Conservation (phyloP, 345 rosid genomes). For the Physaria fendleri region DNA sequence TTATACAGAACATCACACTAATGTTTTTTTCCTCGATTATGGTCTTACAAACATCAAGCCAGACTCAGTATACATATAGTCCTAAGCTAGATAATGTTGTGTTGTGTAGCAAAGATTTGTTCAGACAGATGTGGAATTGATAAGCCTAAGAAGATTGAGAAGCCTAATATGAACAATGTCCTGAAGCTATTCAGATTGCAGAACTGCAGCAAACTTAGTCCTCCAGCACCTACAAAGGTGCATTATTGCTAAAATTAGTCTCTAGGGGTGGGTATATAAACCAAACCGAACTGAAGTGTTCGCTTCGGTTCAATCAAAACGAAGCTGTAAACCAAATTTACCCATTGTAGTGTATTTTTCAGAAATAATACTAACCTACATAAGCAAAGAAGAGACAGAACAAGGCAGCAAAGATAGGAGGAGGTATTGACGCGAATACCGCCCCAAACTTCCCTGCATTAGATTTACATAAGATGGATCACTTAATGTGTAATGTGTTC, state of each 20-base stretch:
- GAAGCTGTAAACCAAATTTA: not conserved
- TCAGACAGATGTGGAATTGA: constrained; percentile 93
- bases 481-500: not conserved
- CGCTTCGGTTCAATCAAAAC: not conserved
- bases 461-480: not conserved
- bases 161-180: constrained; percentile 66
- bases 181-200: constrained; percentile 94
- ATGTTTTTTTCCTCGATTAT: too few relatives aligned
- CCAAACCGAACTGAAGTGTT: not conserved
- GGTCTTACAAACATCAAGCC: too few relatives aligned
- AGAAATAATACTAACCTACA: constrained; percentile 53
- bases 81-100: too few relatives aligned
- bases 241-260: too few relatives aligned
- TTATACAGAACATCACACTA: too few relatives aligned
- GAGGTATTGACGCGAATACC: constrained; percentile 85
- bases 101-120: too few relatives aligned
- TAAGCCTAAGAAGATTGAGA: constrained; percentile 81
- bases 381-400: constrained; percentile 90
- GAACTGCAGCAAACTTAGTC: constrained; percentile 82
- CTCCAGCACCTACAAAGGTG: constrained; percentile 94
- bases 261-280: too few relatives aligned
- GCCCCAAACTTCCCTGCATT: constrained; percentile 91
- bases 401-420: constrained; percentile 68
- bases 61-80: too few relatives aligned
- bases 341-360: not conserved